phyloP scores from a whole-genome alignment of 106 monocot species.

The Posidonia australis region DNA sequence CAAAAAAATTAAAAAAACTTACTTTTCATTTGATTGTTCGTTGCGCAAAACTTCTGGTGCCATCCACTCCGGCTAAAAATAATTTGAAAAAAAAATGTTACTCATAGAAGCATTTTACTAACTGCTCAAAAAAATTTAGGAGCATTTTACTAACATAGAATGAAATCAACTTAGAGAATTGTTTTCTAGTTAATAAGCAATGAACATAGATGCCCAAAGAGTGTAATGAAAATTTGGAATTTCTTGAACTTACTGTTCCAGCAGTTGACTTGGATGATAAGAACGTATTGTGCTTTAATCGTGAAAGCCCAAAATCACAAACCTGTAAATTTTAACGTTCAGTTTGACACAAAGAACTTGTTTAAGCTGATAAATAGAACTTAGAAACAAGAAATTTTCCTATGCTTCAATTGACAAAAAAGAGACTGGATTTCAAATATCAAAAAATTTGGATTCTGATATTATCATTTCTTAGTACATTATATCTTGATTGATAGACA shows the following conservation, averaged over 20 bases:
- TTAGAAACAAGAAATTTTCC: background rate
- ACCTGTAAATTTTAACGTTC: conserved; percentile 32
- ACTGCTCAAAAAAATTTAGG: too few species aligned
- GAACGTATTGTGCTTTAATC: conserved; percentile 93
- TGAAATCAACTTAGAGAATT: background rate
- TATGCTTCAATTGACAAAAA: too few species aligned
- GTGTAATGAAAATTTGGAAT: background rate
- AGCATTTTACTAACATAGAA: background rate
- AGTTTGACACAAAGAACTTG: too few species aligned
- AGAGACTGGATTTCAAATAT: too few species aligned
- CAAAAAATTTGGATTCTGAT: too few species aligned
- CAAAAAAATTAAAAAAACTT: too few species aligned
- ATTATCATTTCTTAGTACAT: too few species aligned
- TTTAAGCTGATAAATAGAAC: conserved; percentile 6
- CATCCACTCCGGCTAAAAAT: conserved; percentile 94
- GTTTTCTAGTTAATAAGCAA: background rate
- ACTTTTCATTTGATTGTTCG: conserved; percentile 97
- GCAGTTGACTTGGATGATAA: conserved; percentile 93
- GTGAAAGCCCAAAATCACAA: conserved; percentile 98
- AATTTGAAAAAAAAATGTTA: too few species aligned
- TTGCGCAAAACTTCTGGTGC: conserved; percentile 96
- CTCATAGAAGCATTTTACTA: too few species aligned
- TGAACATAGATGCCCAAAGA: background rate
- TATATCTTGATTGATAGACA: too few species aligned
- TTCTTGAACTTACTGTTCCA: conserved; percentile 64